Evolutionary conservation across 2,329 filamentous ascomycete species (phyloP), one percentile per base, ranked within the genome.

Genomic region (Tricladium varicosporioides): DNA sequence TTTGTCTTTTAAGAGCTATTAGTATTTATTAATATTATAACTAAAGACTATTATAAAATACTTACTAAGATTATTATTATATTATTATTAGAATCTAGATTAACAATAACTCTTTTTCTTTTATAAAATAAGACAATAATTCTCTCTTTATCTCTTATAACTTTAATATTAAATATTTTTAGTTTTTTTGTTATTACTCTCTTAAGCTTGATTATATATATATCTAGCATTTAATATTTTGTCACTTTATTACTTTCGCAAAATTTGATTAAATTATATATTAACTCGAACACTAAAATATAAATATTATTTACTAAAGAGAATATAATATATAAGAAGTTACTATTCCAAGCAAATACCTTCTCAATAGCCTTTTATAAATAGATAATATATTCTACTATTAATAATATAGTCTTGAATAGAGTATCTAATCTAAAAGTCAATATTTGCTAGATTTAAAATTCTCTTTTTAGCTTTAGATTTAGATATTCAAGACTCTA

Each of bases 1-100:
- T 36, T 22, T 36, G 43, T 54, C 52, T 54, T 54, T 43, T 15
- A 48, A 48, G 44, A 32, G 44, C 44, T 54, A 43, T 54, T 5
- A 13, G 48, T 54, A 54, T 54, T 1, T 33, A 54, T 54, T 54
- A 54, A 43, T 16, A 54, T 8, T 4, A 54, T 7, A 43, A 54
- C 22, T 54, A 54, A 15, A 48, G 46, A 48, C 52, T 48, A 48
- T 54, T 54, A 54, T 43, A 54, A 54, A 48, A 54, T 54, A 48
- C 44, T 36, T 48, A 48, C 43, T 16, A 48, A 48, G 48, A 54
- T 54, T 27, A 27, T 43, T 27, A 48, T 48, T 27, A 18, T 32
- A 8, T 54, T 7, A 54, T 27, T 54, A 54, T 48, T 8, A 5
- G 52, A 22, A 54, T 54, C 52, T 18, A 54, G 45, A 48, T 54